Conservation (phyloP, 352 stramenopile genomes). For the Pythium plurisporium region DNA sequence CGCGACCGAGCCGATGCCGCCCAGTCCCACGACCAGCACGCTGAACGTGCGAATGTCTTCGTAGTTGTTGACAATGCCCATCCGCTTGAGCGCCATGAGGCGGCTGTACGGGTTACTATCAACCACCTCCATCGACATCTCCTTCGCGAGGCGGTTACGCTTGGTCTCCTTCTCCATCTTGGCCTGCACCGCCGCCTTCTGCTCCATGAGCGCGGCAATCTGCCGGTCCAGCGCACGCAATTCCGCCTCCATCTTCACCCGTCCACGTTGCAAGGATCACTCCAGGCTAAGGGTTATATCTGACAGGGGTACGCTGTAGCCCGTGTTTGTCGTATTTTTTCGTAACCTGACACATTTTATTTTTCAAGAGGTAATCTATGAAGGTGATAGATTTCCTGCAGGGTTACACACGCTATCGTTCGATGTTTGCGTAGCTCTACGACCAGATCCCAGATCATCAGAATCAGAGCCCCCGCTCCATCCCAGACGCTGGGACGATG, state of each 20-base stretch:
- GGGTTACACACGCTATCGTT: background rate
- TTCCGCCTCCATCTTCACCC: slow-evolving; percentile 26
- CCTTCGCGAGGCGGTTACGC: slow-evolving; percentile 25
- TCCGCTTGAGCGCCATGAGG: slow-evolving; percentile 88
- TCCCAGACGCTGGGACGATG: background rate
- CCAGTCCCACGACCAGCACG: slow-evolving; percentile 80
- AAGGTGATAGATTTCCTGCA: too few species aligned
- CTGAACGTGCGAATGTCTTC: slow-evolving; percentile 79
- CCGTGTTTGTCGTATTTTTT: too few species aligned
- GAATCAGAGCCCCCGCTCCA: background rate
- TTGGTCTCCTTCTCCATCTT: slow-evolving; percentile 42
- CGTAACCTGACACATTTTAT: too few species aligned
- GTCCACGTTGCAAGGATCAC: too few species aligned
- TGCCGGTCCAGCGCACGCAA: slow-evolving; percentile 63
- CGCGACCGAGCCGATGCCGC: slow-evolving; percentile 81
- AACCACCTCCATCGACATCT: slow-evolving; percentile 78
- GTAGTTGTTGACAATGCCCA: slow-evolving; percentile 89
- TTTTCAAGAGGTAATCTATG: background rate
- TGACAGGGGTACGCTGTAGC: too few species aligned
- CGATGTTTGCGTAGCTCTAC: background rate
- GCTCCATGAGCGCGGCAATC: slow-evolving; percentile 71
- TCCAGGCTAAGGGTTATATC: too few species aligned
- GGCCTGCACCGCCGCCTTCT: slow-evolving; percentile 54
- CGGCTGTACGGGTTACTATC: slow-evolving; percentile 88
- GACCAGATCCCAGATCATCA: background rate